Base-by-base conservation (phyloP, 1,284 basidiomycete genomes). In the Vanrija sp. region DNA sequence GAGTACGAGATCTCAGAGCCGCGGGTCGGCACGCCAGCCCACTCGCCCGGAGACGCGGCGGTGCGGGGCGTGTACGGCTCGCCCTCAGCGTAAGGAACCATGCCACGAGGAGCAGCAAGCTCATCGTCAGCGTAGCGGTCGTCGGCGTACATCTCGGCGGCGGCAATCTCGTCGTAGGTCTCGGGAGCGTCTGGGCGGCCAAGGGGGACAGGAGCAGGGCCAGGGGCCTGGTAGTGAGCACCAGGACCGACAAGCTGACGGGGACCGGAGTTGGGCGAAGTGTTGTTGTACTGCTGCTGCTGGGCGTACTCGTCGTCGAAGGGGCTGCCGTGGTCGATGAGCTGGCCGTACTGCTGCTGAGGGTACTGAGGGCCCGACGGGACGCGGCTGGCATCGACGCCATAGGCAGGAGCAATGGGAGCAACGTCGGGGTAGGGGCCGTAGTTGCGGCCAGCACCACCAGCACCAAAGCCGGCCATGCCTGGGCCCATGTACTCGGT, bases 171-270 rank as follows among this genome's bases (percentile, higher is more conserved):
- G 43, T 62, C 64, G 26, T 64, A 58, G 5, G 65, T 61, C 19
- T 52, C 47, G 3, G 73, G 71, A 23, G 67, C 55, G 7, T 64
- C 59, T 18, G 72, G 72, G 43, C 69, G 63, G 55, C 73, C 73
- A 46, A 74, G 65, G 16, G 69, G 62, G 4, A 72, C 59, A 38
- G 69, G 67, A 18, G 58, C 56, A n/a, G 67, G 65, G 38, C 59
- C 58, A 28, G 51, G 45, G 46, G 29, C 26, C n/a, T 38, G 14
- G 49, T 58, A 54, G 42, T 53, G 56, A 29, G 57, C 49, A 40
- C 63, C 52, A 5, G 68, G 67, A 15, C 69, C 67, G 28, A 72
- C 61, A 18, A 72, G 69, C 56, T 70, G 69, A 53, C 71, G 66
- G 14, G 63, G 51, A 8, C 52, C 55, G 44, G 15, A 58, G 62